Base-by-base conservation (phyloP, 805 yeast species). In the Ogataea chonburiensis region DNA sequence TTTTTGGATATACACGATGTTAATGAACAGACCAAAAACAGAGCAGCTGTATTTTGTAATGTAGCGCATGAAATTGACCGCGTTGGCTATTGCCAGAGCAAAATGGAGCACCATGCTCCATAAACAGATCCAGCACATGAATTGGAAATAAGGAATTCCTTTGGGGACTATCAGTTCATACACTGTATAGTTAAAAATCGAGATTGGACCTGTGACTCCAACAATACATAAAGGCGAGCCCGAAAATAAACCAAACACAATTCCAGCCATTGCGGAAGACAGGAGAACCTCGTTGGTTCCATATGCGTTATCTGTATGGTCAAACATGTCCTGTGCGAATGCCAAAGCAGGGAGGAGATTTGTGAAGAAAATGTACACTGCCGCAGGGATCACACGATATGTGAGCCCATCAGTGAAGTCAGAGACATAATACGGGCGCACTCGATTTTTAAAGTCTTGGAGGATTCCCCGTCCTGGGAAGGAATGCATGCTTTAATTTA, bases 321-420 rank as follows among this genome's bases (percentile, higher is more conserved):
- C 96, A 60, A 88, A 89, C 96, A 91, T 84, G 56, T 91, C 98
- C 55, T 87, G 96, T 0, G 97, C 95, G 68, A 91, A 91, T 0
- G 98, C 96, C 26, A 91, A 72, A 0, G 97, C 97, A 2, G 98
- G 98, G 24, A 91, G 67, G 28, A 91, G 56, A 57, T 93, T 91
- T 27, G 95, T 88, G 68, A 93, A 88, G 60, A 83, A 91, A 10
- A 93, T 83, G 56, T 75, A 87, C 2, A 84, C 63, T 0, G 87
- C 79, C 0, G 95, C 69, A 0, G 98, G 98, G 2, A 91, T 67
- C 10, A 89, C 94, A 52, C 98, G 63, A 57, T 93, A 93, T 55
- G 86, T 81, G 61, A 73, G 68, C 0, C 91, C 91, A 64, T 91
- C 98, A 11, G 52, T 71, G 77, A 91, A 81, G 57, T 91, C 98